Percentiles rank a stretch among this genome's conserved stretches.
phyloP scores from a whole-genome alignment of 495 filamentous ascomycete genomes.

The Talaromyces ruber region DNA sequence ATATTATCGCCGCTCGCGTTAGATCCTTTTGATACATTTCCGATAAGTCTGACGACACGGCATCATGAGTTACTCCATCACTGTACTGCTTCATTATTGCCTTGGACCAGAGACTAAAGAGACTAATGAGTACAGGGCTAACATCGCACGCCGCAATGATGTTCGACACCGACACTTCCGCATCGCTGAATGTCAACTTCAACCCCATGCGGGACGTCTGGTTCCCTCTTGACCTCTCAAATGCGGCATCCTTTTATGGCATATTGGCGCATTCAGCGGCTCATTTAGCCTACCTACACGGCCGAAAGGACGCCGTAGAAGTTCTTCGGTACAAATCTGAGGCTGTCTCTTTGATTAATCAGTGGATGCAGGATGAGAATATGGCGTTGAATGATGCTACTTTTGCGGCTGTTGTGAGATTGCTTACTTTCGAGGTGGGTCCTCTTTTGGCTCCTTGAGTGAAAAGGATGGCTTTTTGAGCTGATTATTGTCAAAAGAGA shows the following conservation, averaged over 20 bases:
- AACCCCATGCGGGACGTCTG: conserved; percentile 25
- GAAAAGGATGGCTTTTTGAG: too few relatives aligned
- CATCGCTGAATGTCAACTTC: conserved; percentile 5
- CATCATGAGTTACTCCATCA: conserved; percentile 22
- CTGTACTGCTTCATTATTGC: conserved; percentile 7
- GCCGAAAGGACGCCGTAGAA: conserved; percentile 12
- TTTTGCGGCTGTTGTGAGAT: conserved; percentile 20
- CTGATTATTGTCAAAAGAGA: conserved; percentile 8
- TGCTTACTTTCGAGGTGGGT: conserved; percentile 21
- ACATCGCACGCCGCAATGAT: conserved; percentile 22
- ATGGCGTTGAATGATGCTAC: conserved; percentile 18
- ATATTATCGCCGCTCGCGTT: conserved; percentile 13
- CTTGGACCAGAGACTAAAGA: neutral
- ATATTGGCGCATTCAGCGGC: conserved; percentile 23
- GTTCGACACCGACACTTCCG: conserved; percentile 13
- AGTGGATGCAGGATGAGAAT: conserved; percentile 15
- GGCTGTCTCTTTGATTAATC: conserved; percentile 14
- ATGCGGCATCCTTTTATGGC: conserved; percentile 21
- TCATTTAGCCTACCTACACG: conserved; percentile 16
- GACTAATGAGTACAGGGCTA: conserved; percentile 14
- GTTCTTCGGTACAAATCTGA: conserved; percentile 18
- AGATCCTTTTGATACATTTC: conserved; percentile 22
- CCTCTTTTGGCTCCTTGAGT: neutral
- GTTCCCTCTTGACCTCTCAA: conserved; percentile 23
- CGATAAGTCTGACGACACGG: conserved; percentile 16